Base-by-base conservation (phyloP, 2,329 filamentous ascomycete genomes). In the Fusarium odoratissimum region DNA sequence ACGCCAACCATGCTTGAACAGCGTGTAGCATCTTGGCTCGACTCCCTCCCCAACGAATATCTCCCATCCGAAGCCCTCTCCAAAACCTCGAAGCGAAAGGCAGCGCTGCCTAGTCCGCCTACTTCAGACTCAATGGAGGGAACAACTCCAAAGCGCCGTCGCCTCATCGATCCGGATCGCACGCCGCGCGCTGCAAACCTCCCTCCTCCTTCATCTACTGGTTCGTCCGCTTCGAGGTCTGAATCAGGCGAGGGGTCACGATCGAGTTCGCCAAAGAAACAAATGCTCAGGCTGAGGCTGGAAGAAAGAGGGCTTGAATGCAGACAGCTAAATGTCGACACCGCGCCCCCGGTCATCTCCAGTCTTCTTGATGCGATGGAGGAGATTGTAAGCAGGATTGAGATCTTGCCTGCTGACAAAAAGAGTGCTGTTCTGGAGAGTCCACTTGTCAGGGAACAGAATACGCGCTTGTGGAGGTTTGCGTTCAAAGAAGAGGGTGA, bases 251-350 rank as follows among this genome's bases (percentile, higher is more conserved):
- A 68, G 19, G 64, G 49, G 2, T 74, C 71, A 0, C 68, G 71
- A 3, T 67, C 71, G 19, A 60, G 40, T 13, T 74, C 71, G 5
- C 72, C 68, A 0, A 74, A 73, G 48, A 74, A 70, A 37, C 68
- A 74, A 41, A 59, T 74, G 51, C 40, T 74, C 0, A 46, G 56
- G 7, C 23, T 74, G 10, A 55, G 71, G 6, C 33, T 74, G 2
- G 61, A 65, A 3, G 59, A 72, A 11, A 31, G 35, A 33, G 72
- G 71, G 3, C 31, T 74, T 4, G 71, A 74, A 8, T 55, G 49
- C 6, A 55, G 64, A 10, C 44, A 66, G 12, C 14, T 72, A 0
- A 55, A 69, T 1, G 46, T 66, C 1, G 68, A 67, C 4, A 59
- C 28, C 4, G 58, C 61, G 19, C 71, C 68, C 6, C 23, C 45